Evolutionary conservation across 2,329 filamentous ascomycete genomes (phyloP), one percentile per base, ranked within the genome.

Genomic region (Alternaria gaisen): DNA sequence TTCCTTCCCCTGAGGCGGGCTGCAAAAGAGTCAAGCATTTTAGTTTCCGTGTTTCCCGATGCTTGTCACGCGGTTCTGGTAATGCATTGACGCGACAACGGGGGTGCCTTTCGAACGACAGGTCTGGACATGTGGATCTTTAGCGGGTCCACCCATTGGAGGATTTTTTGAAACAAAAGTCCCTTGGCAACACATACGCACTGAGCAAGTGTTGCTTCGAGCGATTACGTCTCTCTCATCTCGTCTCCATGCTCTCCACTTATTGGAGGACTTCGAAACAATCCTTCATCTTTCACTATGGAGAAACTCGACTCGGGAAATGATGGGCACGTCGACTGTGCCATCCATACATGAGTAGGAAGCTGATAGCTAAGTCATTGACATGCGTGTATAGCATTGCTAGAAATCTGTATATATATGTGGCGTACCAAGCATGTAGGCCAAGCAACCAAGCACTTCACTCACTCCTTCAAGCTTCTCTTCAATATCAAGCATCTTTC

Each of bases 371-470:
- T 5, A 30, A 38, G 43, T 48, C 46, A 24, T 48, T 34, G 18
- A n/a, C 3, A 10, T 32, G 46, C 6, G 5, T 16, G 14, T 48
- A 18, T 50, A 26, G 11, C 30, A 38, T 50, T 24, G 22, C 18
- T 2, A 38, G 30, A 32, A 26, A 26, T 28, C 18, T 62, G 65
- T 64, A 66, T 62, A 61, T 50, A 61, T 50, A n/a, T 48, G 22
- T 28, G 38, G 32, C 20, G 43, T 36, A 54, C 44, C 65, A 68
- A 68, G 67, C 61, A 60, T 58, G 52, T 16, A n/a, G 28, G 59
- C 60, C 62, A 63, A 65, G 63, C 43, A 53, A 46, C 59, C 60
- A 59, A 56, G 58, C 60, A 63, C 58, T 46, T 52, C 18, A 34
- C 41, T 34, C 38, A 26, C 42, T 56, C 44, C 40, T 36, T 53